These are phyloP conservation scores for Pinus albicaulis DNA, from an alignment of 75 land plant species.

Conservation along the genomic window DNA sequence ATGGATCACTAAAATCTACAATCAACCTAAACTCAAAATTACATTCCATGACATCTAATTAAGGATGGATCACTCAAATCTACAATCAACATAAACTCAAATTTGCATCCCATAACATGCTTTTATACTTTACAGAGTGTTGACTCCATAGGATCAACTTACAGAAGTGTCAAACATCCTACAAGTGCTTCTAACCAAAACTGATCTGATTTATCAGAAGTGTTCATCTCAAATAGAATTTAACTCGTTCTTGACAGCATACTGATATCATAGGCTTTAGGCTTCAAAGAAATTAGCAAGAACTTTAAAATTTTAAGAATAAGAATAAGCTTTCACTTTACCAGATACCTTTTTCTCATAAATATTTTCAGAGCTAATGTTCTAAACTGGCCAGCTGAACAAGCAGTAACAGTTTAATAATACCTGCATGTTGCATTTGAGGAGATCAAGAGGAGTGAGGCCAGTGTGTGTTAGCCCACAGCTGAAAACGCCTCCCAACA, in stretches of 20 bases:
- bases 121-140: neutral
- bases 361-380: neutral
- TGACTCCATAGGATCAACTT: neutral
- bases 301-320: neutral
- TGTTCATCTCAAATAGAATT: no score
- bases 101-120: neutral
- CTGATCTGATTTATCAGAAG: no score
- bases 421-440: conserved; percentile 44
- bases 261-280: no score
- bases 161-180: no score
- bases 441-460: conserved; percentile 41
- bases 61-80: no score
- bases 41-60: no score
- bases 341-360: neutral
- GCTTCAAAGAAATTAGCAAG: neutral
- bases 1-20: no score
- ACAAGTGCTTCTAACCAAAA: no score
- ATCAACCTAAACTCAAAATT: no score
- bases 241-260: no score
- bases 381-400: neutral
- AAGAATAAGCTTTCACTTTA: neutral
- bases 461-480: conserved; percentile 42
- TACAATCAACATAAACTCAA: no score
- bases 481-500: conserved; percentile 32
- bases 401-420: neutral